phyloP scores from a whole-genome alignment of 108 stramenopile species.

The Discostella stelligeroides region DNA sequence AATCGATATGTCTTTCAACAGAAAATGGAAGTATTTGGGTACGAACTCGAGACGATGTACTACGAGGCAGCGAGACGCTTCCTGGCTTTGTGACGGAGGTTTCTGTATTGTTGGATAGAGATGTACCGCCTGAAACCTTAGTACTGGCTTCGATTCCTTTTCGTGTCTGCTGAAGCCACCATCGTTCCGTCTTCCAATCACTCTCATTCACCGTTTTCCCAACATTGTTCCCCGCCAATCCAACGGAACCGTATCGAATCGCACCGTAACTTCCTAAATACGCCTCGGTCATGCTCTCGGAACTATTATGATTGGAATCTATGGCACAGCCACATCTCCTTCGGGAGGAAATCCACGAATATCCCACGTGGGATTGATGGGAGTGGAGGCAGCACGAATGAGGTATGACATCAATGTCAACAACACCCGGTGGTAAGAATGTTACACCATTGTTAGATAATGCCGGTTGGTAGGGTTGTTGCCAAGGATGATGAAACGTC shows the following conservation, averaged over 20 bases:
- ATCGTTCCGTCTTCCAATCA: constrained; percentile 23
- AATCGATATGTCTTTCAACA: constrained; percentile 20
- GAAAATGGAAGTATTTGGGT: not conserved
- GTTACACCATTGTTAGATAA: not conserved
- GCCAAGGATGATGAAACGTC: not conserved
- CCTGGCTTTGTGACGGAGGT: not conserved
- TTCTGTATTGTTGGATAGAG: too few relatives aligned
- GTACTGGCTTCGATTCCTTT: not conserved
- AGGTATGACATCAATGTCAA: constrained; percentile 9
- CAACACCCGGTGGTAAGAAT: not conserved
- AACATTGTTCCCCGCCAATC: not conserved
- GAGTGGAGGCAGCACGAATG: constrained; percentile 21
- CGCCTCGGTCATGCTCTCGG: constrained; percentile 1
- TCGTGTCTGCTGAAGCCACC: constrained; percentile 15
- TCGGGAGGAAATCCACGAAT: constrained; percentile 25
- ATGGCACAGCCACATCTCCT: constrained; percentile 12
- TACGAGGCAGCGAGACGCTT: not conserved
- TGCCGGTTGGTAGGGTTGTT: not conserved
- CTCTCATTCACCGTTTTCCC: not conserved
- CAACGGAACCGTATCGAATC: not conserved
- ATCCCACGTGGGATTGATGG: constrained; percentile 15
- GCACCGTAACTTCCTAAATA: constrained; percentile 16
- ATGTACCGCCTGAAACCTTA: too few relatives aligned
- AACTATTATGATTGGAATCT: constrained; percentile 20
- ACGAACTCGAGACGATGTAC: not conserved